phyloP scores from a whole-genome alignment of 2,329 filamentous ascomycete genomes.

The Ophiostoma ips region DNA sequence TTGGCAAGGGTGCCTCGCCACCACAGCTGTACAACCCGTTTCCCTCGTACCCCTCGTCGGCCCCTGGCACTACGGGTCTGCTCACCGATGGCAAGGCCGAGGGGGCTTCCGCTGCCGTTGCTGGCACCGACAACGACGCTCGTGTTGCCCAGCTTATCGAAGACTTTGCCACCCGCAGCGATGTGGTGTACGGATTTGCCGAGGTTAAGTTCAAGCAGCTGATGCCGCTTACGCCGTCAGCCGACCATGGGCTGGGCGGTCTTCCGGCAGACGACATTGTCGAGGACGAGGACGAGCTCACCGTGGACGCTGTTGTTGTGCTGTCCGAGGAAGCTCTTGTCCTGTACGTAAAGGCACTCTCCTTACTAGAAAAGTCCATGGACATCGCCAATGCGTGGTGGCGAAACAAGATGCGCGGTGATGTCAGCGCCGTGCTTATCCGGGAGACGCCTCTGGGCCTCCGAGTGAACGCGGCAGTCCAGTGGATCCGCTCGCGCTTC shows the following conservation, averaged over 20 bases:
- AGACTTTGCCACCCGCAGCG: constrained; percentile 80
- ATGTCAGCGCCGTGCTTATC: constrained; percentile 27
- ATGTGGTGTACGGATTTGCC: constrained; percentile 94
- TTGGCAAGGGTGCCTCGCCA: constrained; percentile 53
- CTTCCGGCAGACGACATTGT: constrained; percentile 36
- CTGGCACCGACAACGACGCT: constrained; percentile 58
- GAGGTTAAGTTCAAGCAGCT: constrained; percentile 98
- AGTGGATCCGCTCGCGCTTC: constrained; percentile 88
- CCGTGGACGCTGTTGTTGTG: constrained; percentile 69
- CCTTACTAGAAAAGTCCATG: constrained; percentile 84
- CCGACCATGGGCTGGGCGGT: constrained; percentile 55
- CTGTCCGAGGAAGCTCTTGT: constrained; percentile 91
- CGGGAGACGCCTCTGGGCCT: constrained; percentile 40
- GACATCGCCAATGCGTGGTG: constrained; percentile 91
- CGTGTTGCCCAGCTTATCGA: constrained; percentile 71
- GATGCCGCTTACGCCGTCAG: constrained; percentile 73
- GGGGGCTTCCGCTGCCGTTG: constrained; percentile 32
- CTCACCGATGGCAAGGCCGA: constrained; percentile 13
- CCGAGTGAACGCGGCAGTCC: constrained; percentile 83
- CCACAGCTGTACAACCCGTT: constrained; percentile 68
- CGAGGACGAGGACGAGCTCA: constrained; percentile 65
- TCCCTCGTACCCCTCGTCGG: constrained; percentile 59
- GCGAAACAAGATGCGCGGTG: constrained; percentile 60
- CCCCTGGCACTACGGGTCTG: constrained; percentile 7
- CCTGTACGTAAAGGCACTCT: constrained; percentile 86